phyloP scores from a whole-genome alignment of 2,329 filamentous ascomycete genomes.

The Leptoxyphium fumago region DNA sequence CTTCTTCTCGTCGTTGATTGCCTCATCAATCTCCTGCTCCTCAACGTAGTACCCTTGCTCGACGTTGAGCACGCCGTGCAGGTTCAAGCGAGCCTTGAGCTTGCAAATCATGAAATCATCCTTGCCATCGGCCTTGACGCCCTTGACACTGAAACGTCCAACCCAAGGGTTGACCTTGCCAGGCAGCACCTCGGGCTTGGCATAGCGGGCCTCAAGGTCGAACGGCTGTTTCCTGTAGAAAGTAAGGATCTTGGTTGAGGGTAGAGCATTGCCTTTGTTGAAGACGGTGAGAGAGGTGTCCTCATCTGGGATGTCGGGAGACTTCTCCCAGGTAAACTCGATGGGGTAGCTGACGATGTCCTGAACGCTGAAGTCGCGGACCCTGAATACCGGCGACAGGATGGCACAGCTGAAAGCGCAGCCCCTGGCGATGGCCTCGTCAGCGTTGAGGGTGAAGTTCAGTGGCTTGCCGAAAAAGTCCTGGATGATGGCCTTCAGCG shows the following conservation, averaged over 20 bases:
- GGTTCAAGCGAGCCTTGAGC: slow-evolving; percentile 90
- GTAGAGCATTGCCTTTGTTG: slow-evolving; percentile 91
- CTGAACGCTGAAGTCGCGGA: slow-evolving; percentile 94
- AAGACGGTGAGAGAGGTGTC: slow-evolving; percentile 96
- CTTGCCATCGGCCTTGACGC: slow-evolving; percentile 81
- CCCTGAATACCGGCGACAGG: slow-evolving; percentile 91
- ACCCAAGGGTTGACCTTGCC: slow-evolving; percentile 92
- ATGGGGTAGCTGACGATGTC: slow-evolving; percentile 97
- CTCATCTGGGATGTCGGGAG: slow-evolving; percentile 93
- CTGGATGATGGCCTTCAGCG: slow-evolving; percentile 80
- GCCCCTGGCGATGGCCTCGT: slow-evolving; percentile 89
- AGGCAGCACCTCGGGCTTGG: slow-evolving; percentile 71
- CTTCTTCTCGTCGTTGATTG: slow-evolving; percentile 56
- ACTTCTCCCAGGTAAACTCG: slow-evolving; percentile 98
- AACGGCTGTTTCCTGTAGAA: slow-evolving; percentile 98
- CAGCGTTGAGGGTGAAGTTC: slow-evolving; percentile 94
- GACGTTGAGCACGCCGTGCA: slow-evolving; percentile 90
- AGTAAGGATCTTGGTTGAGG: slow-evolving; percentile 96
- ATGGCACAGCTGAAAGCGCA: slow-evolving; percentile 97
- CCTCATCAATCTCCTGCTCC: slow-evolving; percentile 93
- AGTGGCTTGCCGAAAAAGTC: slow-evolving; percentile 84
- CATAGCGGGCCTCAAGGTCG: slow-evolving; percentile 88
- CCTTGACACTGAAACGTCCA: slow-evolving; percentile 94
- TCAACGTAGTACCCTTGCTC: slow-evolving; percentile 97
- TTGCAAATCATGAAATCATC: slow-evolving; percentile 99